Percentiles rank a stretch among this genome's conserved stretches.
phyloP scores from a whole-genome alignment of 345 rosid genomes.

The Camelina neglecta region DNA sequence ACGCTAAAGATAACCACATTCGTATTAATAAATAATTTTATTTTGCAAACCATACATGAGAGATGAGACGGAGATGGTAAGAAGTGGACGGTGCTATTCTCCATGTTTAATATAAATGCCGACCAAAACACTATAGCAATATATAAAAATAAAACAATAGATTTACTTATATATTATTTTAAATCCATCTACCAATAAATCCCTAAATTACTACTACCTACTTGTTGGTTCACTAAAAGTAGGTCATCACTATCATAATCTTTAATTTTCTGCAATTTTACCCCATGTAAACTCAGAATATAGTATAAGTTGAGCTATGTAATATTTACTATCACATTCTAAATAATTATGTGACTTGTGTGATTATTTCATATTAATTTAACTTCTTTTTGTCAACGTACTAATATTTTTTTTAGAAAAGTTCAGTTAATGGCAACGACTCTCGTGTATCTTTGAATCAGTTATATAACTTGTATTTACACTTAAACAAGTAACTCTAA shows the following conservation, averaged over 20 bases:
- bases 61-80: background rate
- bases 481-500: slow-evolving; percentile 3
- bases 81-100: background rate
- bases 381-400: background rate
- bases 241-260: background rate
- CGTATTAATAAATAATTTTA: no score
- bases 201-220: background rate
- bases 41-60: no score
- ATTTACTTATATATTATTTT: no score
- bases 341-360: no score
- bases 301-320: background rate
- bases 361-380: no score
- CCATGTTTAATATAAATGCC: no score
- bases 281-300: background rate
- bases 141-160: no score
- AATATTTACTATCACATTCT: background rate
- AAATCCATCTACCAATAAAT: background rate
- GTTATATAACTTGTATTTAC: background rate
- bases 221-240: background rate
- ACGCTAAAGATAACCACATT: no score
- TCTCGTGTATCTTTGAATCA: slow-evolving; percentile 17
- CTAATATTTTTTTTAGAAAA: background rate
- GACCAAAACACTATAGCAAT: no score
- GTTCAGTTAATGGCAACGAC: slow-evolving; percentile 12
- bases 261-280: background rate